These are phyloP conservation scores for Nidula niveotomentosa DNA, from an alignment of 1,284 basidiomycete species.

Conservation along the genomic window DNA sequence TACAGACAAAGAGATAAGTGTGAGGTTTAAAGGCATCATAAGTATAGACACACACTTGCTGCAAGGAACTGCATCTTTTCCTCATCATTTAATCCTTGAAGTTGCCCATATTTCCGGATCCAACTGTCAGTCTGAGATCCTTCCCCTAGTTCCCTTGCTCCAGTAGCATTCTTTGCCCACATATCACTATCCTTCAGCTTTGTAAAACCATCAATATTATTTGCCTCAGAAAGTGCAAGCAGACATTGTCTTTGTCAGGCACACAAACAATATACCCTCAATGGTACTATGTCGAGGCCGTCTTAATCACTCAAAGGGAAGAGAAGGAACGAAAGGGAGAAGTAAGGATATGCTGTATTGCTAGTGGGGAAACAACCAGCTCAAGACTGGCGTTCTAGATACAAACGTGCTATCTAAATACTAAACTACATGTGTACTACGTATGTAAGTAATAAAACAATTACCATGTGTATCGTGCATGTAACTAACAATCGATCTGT, in stretches of 20 bases:
- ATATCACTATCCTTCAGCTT: not conserved
- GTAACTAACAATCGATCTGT: too few relatives aligned
- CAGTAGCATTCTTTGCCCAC: not conserved
- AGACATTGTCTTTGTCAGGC: not conserved
- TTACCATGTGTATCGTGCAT: too few relatives aligned
- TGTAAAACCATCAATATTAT: not conserved
- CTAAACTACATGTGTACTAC: too few relatives aligned
- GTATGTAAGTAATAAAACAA: too few relatives aligned
- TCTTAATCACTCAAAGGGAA: too few relatives aligned
- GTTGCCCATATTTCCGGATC: not conserved
- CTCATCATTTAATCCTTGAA: not conserved
- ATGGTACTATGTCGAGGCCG: too few relatives aligned
- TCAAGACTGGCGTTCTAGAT: too few relatives aligned
- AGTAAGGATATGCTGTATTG: too few relatives aligned
- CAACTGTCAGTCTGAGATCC: not conserved
- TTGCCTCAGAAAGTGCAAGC: not conserved
- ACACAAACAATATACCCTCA: too few relatives aligned
- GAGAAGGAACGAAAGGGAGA: too few relatives aligned
- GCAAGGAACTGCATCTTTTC: not conserved
- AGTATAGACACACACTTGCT: not conserved
- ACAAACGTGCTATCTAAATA: too few relatives aligned
- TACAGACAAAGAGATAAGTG: not conserved
- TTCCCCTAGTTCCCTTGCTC: not conserved
- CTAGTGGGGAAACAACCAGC: too few relatives aligned
- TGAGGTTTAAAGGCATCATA: not conserved